Base-by-base conservation (phyloP, 2,329 filamentous ascomycete genomes). In the Talaromyces islandicus region DNA sequence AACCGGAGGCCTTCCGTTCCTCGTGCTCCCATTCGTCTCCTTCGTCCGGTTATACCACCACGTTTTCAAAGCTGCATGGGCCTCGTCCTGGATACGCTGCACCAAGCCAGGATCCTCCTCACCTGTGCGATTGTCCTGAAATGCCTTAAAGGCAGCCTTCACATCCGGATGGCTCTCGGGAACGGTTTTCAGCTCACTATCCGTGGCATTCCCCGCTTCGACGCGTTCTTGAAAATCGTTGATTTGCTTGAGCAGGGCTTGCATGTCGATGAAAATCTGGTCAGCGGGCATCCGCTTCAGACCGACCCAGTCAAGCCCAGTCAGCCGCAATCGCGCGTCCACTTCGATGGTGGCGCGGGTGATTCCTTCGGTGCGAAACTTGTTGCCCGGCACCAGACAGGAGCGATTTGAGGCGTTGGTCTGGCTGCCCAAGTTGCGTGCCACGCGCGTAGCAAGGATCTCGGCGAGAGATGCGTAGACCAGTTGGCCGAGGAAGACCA, bases 391-490 rank as follows among this genome's bases (percentile, higher is more conserved):
- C 7, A 68, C 61, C 5, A 54, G 14, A 24, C 30, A 61, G 10
- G 27, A 51, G 17, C 56, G 35, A 5, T 62, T 59, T 3, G 32
- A 21, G 2, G 64, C 65, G 11, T 65, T 65, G 0, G 66, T 61
- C 10, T 64, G 62, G 10, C 54, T 63, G 55, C 69, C 68, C 7
- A 71, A 54, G 10, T 62, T 61, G 7, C 68, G 64, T n/a, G 68
- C 63, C 41, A 70, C 61, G 38, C 67, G 63, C 1, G 69, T 71
- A 3, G 69, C 69, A 4, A 64, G 53, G 27, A 72, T 69, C 60
- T 72, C 70, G 1, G 69, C 70, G 1, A 71, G 35, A 4, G 69
- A 69, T 1, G 69, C 64, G 54, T 70, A 72, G 12, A 69, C 57
- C 29, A 73, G 43, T 1, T 70, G 62, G 0, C 53, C 70, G 5